Conservation (phyloP, 805 yeast species). For the Saccharomycopsis selenospora region DNA sequence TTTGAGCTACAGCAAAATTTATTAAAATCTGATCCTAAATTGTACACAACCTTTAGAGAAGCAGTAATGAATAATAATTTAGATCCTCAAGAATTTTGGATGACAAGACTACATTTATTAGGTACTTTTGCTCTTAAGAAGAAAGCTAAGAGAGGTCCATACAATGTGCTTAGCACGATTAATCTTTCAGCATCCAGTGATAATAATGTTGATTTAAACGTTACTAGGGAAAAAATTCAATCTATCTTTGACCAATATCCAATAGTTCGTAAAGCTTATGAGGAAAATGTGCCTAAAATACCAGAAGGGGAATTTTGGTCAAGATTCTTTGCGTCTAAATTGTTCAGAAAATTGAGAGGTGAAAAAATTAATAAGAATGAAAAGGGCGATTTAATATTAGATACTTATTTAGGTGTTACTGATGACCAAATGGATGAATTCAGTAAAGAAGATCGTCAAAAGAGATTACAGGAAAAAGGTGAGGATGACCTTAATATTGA, state of each 20-base stretch:
- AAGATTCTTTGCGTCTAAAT: slow-evolving; percentile 81
- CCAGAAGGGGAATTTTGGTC: slow-evolving; percentile 95
- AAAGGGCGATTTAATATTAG: slow-evolving; percentile 78
- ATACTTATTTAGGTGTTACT: slow-evolving; percentile 70
- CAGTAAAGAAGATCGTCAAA: slow-evolving; percentile 14
- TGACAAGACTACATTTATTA: slow-evolving; percentile 66
- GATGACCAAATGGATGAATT: slow-evolving; percentile 39
- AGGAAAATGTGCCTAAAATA: slow-evolving; percentile 83
- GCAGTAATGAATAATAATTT: slow-evolving; percentile 75
- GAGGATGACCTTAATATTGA: slow-evolving; percentile 29
- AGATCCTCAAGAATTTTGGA: slow-evolving; percentile 82
- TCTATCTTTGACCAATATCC: slow-evolving; percentile 93
- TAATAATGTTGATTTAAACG: slow-evolving; percentile 86
- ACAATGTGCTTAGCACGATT: slow-evolving; percentile 87
- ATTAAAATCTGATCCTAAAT: slow-evolving; percentile 56
- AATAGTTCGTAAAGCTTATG: slow-evolving; percentile 78
- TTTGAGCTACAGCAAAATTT: slow-evolving; percentile 72
- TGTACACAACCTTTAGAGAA: slow-evolving; percentile 75
- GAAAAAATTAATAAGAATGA: slow-evolving; percentile 71
- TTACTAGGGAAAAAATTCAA: slow-evolving; percentile 82
- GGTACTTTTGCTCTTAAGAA: slow-evolving; percentile 81
- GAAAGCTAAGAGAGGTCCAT: slow-evolving; percentile 85
- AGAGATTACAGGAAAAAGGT: slow-evolving; percentile 13
- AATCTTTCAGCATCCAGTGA: slow-evolving; percentile 91
- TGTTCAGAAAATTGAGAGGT: slow-evolving; percentile 83